These are phyloP conservation scores for Macrophomina tecta DNA, from an alignment of 2,329 filamentous ascomycete species.

Conservation along the genomic window DNA sequence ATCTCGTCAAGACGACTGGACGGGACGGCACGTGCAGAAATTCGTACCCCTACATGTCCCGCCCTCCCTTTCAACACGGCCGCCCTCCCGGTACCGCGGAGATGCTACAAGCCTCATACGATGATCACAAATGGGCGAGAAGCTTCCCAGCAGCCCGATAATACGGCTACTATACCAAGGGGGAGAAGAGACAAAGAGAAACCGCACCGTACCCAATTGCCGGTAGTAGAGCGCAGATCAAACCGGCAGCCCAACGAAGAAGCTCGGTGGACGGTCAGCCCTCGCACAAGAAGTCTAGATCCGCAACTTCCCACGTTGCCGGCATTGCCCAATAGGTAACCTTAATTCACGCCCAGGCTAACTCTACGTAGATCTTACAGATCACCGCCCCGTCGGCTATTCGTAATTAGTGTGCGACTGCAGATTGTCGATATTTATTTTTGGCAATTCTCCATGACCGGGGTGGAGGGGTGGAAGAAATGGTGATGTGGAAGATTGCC, in stretches of 20 bases:
- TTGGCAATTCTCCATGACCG: background rate
- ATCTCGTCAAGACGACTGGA: background rate
- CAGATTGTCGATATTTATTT: background rate
- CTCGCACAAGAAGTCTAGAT: background rate
- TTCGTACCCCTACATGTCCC: no score
- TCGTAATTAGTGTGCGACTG: background rate
- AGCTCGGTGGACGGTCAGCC: background rate
- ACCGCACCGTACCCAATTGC: background rate
- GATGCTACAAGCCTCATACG: background rate
- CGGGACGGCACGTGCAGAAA: no score
- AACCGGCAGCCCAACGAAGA: background rate
- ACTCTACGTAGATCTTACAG: background rate
- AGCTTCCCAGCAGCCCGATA: background rate
- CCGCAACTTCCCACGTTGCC: background rate
- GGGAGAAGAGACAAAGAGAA: background rate
- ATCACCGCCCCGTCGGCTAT: constrained; percentile 17
- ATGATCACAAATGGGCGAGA: no score
- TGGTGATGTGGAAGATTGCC: no score
- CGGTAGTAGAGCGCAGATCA: background rate
- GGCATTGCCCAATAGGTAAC: background rate
- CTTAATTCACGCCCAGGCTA: background rate
- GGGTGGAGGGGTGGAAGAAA: no score
- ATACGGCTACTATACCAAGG: background rate
- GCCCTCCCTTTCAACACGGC: background rate
- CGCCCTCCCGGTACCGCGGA: background rate